Percentiles rank a stretch among this genome's conserved stretches.
phyloP scores from a whole-genome alignment of 257 asterid species.

The Ehretia macrophylla region DNA sequence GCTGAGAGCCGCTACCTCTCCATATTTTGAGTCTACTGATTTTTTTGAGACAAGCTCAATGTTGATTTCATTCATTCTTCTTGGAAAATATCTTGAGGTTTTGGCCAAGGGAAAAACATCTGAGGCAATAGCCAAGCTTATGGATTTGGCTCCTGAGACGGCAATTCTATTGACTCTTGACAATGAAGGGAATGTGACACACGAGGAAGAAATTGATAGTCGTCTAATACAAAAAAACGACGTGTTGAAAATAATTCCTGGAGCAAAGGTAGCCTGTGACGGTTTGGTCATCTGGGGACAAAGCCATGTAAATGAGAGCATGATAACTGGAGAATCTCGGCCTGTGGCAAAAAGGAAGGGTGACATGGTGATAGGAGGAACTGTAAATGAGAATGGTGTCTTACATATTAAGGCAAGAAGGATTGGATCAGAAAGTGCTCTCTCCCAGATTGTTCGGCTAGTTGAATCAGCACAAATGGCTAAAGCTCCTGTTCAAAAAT shows the following conservation, averaged over 20 bases:
- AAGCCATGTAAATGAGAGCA: slow-evolving; percentile 42
- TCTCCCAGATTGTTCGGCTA: slow-evolving; percentile 54
- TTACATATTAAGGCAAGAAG: slow-evolving; percentile 54
- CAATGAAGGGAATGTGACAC: slow-evolving; percentile 35
- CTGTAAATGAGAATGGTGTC: slow-evolving; percentile 59
- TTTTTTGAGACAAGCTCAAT: slow-evolving; percentile 45
- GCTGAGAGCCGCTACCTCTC: slow-evolving; percentile 39
- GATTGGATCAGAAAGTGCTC: slow-evolving; percentile 72
- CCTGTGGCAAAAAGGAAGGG: slow-evolving; percentile 57
- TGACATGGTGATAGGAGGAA: slow-evolving; percentile 71
- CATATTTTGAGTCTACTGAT: slow-evolving; percentile 33
- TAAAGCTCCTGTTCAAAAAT: slow-evolving; percentile 57
- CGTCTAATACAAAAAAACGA: slow-evolving; percentile 62
- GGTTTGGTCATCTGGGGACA: slow-evolving; percentile 60
- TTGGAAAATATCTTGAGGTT: slow-evolving; percentile 40
- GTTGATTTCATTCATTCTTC: slow-evolving; percentile 43
- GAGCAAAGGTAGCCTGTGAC: slow-evolving; percentile 74
- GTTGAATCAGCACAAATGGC: slow-evolving; percentile 64
- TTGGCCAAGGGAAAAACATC: slow-evolving; percentile 44
- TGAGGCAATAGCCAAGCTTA: slow-evolving; percentile 53
- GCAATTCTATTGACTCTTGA: slow-evolving; percentile 29
- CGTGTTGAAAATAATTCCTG: slow-evolving; percentile 56
- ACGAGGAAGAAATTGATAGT: slow-evolving; percentile 66
- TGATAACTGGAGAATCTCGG: slow-evolving; percentile 63
- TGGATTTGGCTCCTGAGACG: slow-evolving; percentile 57